Evolutionary conservation across 768 basidiomycete genomes (phyloP), one percentile per base, ranked within the genome.

Genomic region (Rhizopogon sp.): DNA sequence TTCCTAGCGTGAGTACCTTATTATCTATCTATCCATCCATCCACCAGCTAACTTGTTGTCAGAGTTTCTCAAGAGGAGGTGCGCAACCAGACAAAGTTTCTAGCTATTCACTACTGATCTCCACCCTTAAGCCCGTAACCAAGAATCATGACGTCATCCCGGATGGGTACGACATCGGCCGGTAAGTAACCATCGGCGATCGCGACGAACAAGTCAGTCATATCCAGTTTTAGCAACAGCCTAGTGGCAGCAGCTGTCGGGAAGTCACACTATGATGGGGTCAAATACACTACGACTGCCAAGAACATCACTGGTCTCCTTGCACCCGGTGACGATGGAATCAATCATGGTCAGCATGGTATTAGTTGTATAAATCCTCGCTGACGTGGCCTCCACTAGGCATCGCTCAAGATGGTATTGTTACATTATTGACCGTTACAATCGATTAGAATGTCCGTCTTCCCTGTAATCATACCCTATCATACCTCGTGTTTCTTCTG

Each of bases 321-420:
- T 56, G 61, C 78, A 3, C 58, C 79, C 5, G 85, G 86, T 5
- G 67, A 72, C 25, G 46, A 64, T 1, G 81, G 84, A 3, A 60
- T 82, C n/a, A 80, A 83, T 54, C 80, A 80, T 35, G 79, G 81
- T 82, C 53, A n/a, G 69, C 50, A 14, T 5, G 28, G 10, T 25
- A 17, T 25, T 13, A 16, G 40, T 25, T 16, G 14, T 11, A 10
- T 28, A 16, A 43, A 25, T 28, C 17, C 22, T 11, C 39, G 9
- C 25, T 31, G 37, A 55, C 54, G 25, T 59, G 41, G 43, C 17
- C 53, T 22, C 22, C 33, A 13, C 50, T 14, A 83, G 84, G 72
- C 29, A 87, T 85, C 51, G 76, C 84, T 3, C 76, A 76, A 37
- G 84, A 85, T 61, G 84, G 84, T 43, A 72, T 78, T 35, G 77